Evolutionary conservation across 2,329 filamentous ascomycete genomes (phyloP).

Genomic region (Truncatella angustata): DNA sequence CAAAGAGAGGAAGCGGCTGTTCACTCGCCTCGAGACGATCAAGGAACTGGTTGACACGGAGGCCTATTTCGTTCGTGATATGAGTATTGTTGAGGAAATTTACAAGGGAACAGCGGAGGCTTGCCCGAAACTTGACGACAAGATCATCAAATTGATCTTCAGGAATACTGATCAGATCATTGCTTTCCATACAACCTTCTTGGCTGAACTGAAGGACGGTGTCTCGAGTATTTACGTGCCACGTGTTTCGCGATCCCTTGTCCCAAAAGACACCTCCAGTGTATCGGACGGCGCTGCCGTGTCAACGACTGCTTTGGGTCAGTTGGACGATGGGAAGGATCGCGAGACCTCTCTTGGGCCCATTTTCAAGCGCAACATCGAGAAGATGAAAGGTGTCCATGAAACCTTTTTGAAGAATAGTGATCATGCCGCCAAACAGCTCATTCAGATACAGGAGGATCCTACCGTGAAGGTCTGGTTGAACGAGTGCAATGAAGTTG

Average conservation of each 20-base stretch:
- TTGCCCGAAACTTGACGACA: conserved; percentile 73
- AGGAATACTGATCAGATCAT: conserved; percentile 91
- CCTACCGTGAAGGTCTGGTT: conserved; percentile 77
- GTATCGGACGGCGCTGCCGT: conserved; percentile 34
- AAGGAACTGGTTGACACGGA: conserved; percentile 94
- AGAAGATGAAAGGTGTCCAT: conserved; percentile 59
- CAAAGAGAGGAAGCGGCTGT: conserved; percentile 68
- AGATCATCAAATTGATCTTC: conserved; percentile 88
- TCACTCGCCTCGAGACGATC: conserved; percentile 78
- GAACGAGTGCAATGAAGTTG: conserved; percentile 87
- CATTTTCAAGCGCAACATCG: conserved; percentile 55
- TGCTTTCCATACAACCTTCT: conserved; percentile 77
- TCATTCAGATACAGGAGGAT: conserved; percentile 63
- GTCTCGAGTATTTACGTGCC: conserved; percentile 77
- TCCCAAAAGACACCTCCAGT: conserved; percentile 40
- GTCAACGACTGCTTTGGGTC: conserved; percentile 35
- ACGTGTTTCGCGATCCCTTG: conserved; percentile 40
- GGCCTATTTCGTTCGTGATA: conserved; percentile 84
- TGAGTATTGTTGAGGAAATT: conserved; percentile 97
- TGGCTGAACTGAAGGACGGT: conserved; percentile 76
- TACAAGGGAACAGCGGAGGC: conserved; percentile 91
- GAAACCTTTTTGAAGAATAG: conserved; percentile 64
- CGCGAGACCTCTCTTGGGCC: conserved; percentile 52
- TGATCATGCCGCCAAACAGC: conserved; percentile 58
- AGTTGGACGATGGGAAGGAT: conserved; percentile 51